phyloP scores from a whole-genome alignment of 1,139 yeast species.

The Hansenula sp. region DNA sequence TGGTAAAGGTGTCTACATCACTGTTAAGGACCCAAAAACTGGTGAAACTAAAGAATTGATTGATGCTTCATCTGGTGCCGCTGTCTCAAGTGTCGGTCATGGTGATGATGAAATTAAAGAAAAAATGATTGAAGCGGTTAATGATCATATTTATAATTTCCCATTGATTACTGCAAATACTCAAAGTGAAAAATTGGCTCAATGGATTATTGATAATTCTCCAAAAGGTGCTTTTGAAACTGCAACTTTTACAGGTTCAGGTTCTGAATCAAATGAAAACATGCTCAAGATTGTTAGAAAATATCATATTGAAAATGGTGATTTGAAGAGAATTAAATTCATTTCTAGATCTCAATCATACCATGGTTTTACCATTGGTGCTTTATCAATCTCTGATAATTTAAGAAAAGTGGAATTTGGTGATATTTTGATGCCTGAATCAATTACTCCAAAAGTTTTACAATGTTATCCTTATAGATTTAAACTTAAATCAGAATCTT shows the following conservation, averaged over 20 bases:
- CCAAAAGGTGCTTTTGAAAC: conserved; percentile 51
- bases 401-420: conserved; percentile 38
- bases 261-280: conserved; percentile 59
- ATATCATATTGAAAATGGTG: conserved; percentile 48
- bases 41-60: conserved; percentile 36
- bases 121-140: conserved; percentile 47
- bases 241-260: conserved; percentile 55
- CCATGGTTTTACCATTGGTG: conserved; percentile 57
- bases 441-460: conserved; percentile 40
- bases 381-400: conserved; percentile 45
- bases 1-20: conserved; percentile 46
- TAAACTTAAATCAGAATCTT: conserved; percentile 40
- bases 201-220: conserved; percentile 47
- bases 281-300: conserved; percentile 54
- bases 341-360: conserved; percentile 51
- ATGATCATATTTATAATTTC: conserved; percentile 40
- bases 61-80: conserved; percentile 63
- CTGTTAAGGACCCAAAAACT: conserved; percentile 44
- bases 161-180: conserved; percentile 40
- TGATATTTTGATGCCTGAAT: conserved; percentile 37
- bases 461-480: conserved; percentile 48
- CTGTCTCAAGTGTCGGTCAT: conserved; percentile 60
- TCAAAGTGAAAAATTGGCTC: conserved; percentile 46
- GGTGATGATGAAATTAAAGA: conserved; percentile 47
- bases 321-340: conserved; percentile 43